Base-by-base conservation (phyloP, 1,284 basidiomycete species). In the Tranzscheliella williamsii region DNA sequence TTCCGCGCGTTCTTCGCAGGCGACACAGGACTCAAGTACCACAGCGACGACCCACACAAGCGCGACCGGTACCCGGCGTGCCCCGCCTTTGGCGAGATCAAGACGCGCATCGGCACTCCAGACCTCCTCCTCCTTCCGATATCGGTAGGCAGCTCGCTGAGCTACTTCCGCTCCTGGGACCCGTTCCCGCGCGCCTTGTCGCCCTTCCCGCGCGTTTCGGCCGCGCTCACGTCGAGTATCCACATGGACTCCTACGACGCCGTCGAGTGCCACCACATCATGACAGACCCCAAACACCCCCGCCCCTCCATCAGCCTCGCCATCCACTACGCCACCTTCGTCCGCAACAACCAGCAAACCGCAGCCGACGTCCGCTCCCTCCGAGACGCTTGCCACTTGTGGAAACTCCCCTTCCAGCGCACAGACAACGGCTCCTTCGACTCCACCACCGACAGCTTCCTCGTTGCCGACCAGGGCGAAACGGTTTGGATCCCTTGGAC, bases 1-100 rank as follows among this genome's bases (percentile, higher is more conserved):
- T 76, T 71, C 38, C 44, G 56, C 12, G 38, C 61, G 5, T 76
- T 73, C 43, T 76, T 76, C 23, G 70, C 70, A 2, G 73, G 73
- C 11, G 73, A 76, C 44, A 72, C 73, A 0, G 73, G 73, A 6
- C 56, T 65, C 21, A 70, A 68, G 27, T 69, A 68, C 35, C 72
- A 68, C 30, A 37, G 47, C 9, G 60, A 63, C 30, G 43, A 33
- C 21, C 50, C 44, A 23, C 27, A 56, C 20, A 42, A 54, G 36
- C 38, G 60, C 5, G 15, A n/a, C 26, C 39, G 38, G 15, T 73
- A 67, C 30, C 66, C 70, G 0, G 41, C 63, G 5, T 75, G 72
- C 32, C 73, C 73, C 2, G 71, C 72, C 3, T 76, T 76, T 37
- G 42, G 23, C 0, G 49, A 75, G 40, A 70, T 75, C n/a, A 42